Conservation (phyloP, 352 stramenopile species). For the Phytophthora pini region DNA sequence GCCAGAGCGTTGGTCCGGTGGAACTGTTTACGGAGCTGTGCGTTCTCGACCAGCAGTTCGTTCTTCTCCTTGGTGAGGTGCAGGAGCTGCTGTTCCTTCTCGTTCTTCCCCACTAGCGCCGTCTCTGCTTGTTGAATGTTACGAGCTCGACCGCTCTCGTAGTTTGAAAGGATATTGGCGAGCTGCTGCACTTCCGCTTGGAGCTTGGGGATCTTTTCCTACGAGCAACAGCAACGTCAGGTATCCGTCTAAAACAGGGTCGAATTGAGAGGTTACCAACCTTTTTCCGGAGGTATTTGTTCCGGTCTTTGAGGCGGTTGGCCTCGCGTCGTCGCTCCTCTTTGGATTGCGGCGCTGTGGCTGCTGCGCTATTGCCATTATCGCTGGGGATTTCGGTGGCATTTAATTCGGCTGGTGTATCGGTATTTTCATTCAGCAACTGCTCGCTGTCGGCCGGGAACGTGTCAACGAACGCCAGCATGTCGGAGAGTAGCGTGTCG, state of each 20-base stretch:
- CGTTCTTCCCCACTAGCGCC: constrained; percentile 1
- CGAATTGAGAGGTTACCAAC: constrained; percentile 9
- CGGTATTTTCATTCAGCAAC: constrained; percentile 16
- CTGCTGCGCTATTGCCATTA: neutral
- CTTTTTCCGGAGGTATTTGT: constrained; percentile 44
- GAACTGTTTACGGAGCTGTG: constrained; percentile 35
- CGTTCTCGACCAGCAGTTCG: constrained; percentile 34
- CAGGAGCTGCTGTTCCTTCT: constrained; percentile 20
- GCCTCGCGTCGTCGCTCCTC: constrained; percentile 29
- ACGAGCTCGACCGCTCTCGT: constrained; percentile 13
- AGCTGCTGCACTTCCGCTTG: constrained; percentile 28
- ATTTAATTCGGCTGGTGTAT: neutral
- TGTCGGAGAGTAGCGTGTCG: constrained; percentile 14
- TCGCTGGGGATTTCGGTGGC: constrained; percentile 8
- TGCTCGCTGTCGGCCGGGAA: constrained; percentile 29
- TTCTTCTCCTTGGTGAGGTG: constrained; percentile 29
- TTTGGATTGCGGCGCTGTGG: constrained; percentile 11
- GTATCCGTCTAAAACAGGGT: neutral
- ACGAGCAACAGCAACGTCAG: neutral
- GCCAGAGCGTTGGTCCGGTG: constrained; percentile 14
- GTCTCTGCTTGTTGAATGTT: neutral
- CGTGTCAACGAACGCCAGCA: constrained; percentile 38
- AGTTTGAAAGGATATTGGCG: constrained; percentile 18
- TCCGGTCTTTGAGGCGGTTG: constrained; percentile 33
- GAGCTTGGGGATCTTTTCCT: constrained; percentile 34